These are phyloP conservation scores for Adiantum capillusveneris DNA, from an alignment of 75 land plant species.

Conservation along the genomic window DNA sequence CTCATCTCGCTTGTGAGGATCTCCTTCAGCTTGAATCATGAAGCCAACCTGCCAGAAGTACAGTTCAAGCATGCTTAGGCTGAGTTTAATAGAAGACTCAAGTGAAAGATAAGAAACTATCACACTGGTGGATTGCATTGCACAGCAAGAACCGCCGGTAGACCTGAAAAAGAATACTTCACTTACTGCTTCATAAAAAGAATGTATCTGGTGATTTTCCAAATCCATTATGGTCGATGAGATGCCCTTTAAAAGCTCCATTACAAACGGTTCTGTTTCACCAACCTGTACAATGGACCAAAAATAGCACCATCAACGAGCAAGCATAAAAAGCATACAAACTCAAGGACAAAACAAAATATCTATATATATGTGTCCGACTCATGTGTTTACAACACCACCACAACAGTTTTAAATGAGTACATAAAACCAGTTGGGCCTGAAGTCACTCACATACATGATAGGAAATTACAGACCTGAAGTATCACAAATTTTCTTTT, in stretches of 20 bases:
- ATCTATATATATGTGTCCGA: too few species aligned
- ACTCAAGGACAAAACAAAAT: too few species aligned
- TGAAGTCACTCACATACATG: too few species aligned
- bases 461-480: slow-evolving; percentile 57
- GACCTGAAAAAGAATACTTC: background rate
- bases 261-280: slow-evolving; percentile 89
- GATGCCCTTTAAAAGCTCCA: slow-evolving; percentile 75
- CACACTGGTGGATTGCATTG: too few species aligned
- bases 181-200: slow-evolving; percentile 96
- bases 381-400: too few species aligned
- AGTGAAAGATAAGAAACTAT: background rate
- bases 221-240: slow-evolving; percentile 82
- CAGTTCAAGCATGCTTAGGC: too few species aligned
- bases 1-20: slow-evolving; percentile 88
- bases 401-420: too few species aligned
- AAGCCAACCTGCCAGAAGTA: slow-evolving; percentile 74
- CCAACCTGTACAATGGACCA: slow-evolving; percentile 65
- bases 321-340: too few species aligned
- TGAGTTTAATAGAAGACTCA: too few species aligned
- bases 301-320: too few species aligned
- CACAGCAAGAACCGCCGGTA: too few species aligned
- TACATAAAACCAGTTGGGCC: too few species aligned
- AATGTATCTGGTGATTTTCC: slow-evolving; percentile 94
- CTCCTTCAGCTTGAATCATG: slow-evolving; percentile 98
- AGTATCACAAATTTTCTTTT: slow-evolving; percentile 91